Conservation (phyloP, 352 stramenopile genomes). For the Aphanomyces stellatus region DNA sequence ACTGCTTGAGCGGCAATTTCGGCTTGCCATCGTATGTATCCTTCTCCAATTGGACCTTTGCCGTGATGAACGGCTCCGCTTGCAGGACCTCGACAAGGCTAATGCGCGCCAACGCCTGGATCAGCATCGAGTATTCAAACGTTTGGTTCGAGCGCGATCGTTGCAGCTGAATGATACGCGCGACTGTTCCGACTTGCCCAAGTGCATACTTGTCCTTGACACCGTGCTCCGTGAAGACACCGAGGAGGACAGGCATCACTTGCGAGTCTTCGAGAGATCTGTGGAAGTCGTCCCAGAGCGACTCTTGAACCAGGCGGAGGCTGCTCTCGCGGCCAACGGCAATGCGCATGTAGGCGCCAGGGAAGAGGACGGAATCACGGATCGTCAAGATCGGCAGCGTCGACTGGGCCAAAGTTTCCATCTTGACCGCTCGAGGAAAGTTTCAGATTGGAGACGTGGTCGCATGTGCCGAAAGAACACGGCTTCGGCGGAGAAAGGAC, state of each 20-base stretch:
- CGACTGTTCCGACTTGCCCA: constrained; percentile 50
- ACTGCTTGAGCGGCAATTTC: background rate
- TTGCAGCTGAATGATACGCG: constrained; percentile 68
- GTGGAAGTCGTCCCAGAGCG: constrained; percentile 57
- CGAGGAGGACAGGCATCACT: constrained; percentile 41
- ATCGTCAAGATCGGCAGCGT: constrained; percentile 58
- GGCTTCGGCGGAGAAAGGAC: background rate
- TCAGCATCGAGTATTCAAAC: constrained; percentile 52
- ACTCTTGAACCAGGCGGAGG: constrained; percentile 67
- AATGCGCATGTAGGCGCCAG: constrained; percentile 61
- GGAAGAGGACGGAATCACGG: constrained; percentile 64
- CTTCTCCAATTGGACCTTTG: constrained; percentile 29
- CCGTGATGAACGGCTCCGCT: constrained; percentile 50
- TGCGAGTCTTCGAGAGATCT: constrained; percentile 26
- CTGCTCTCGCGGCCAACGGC: constrained; percentile 48
- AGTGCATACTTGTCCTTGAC: constrained; percentile 27
- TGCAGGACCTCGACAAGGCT: constrained; percentile 38
- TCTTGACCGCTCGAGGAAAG: background rate
- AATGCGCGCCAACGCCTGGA: constrained; percentile 52
- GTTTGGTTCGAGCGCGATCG: constrained; percentile 35
- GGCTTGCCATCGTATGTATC: constrained; percentile 13
- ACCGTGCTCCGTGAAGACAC: constrained; percentile 52
- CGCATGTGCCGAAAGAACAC: background rate
- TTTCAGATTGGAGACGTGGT: background rate
- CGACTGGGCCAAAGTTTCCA: constrained; percentile 17